Base-by-base conservation (phyloP, 2,329 filamentous ascomycete species). In the Neurospora crassa region DNA sequence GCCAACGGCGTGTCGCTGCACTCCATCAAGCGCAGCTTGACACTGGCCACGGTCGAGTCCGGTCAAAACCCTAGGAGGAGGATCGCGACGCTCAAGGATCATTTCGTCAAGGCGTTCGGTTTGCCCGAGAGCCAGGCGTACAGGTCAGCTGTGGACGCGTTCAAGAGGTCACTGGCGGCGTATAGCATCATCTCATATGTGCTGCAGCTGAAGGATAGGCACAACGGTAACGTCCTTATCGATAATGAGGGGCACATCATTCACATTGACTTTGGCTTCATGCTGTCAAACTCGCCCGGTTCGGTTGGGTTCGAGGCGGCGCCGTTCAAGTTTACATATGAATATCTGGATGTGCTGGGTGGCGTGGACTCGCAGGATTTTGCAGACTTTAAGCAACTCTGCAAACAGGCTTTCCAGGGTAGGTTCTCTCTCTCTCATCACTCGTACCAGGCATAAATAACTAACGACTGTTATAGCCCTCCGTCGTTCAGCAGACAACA, bases 211-310 rank as follows among this genome's bases (percentile, higher is more conserved):
- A 96, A 96, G 79, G 92, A 96, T 78, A 87, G 92, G 14, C 92
- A 96, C 79, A 96, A 96, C 78, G 92, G 92, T 70, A 96, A 96
- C 77, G 91, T 96, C 16, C 86, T 96, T 72, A 91, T 96, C 76
- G 92, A 95, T 80, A 93, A 92, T 77, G 90, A 93, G 79, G 92
- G 92, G 11, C 92, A 96, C 78, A 94, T 95, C 71, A 90, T 96
- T 73, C 92, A 96, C 78, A 96, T 96, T 73, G 92, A 96, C 80
- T 96, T 96, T 80, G 92, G 92, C 70, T 96, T 96, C 79, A 95
- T 96, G 91, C 84, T 96, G 42, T 94, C 91, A 67, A 96, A 96
- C 80, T 94, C 92, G 1, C 92, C 92, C 0, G 92, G 92, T 0
- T 91, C 90, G 10, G 92, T 96, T 78, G 92, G 92, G 2, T 96